These are phyloP conservation scores for Parachaetomium inaequale DNA, from an alignment of 495 filamentous ascomycete species.

Conservation along the genomic window DNA sequence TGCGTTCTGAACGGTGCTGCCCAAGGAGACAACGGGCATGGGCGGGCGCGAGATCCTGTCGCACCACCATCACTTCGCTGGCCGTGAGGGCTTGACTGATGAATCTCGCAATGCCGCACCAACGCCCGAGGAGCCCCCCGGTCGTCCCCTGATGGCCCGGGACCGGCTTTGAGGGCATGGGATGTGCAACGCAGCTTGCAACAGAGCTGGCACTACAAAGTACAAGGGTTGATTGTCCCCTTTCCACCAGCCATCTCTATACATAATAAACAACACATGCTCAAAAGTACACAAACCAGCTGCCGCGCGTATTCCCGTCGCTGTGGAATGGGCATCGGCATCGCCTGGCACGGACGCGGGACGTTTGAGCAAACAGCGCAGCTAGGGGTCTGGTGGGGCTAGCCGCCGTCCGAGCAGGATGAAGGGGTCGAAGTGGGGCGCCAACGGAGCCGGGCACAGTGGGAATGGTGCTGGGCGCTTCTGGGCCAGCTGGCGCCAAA, in stretches of 20 bases:
- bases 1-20: neutral
- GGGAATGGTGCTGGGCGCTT: neutral
- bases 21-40: neutral
- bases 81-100: constrained; percentile 6
- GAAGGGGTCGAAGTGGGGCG: constrained; percentile 11
- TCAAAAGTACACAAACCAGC: neutral
- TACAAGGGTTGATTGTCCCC: neutral
- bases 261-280: neutral
- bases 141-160: neutral
- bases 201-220: neutral
- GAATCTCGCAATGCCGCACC: constrained; percentile 23
- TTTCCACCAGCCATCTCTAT: neutral
- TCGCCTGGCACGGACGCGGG: neutral
- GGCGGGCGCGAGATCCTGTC: constrained; percentile 4
- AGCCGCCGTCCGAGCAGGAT: constrained; percentile 9
- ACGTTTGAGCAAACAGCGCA: constrained; percentile 12
- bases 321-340: constrained; percentile 2
- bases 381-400: constrained; percentile 6
- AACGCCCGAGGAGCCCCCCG: constrained; percentile 6
- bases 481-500: no score
- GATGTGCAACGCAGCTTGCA: neutral
- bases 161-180: neutral
- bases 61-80: constrained; percentile 17
- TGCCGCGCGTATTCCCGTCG: neutral
- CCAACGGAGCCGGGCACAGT: constrained; percentile 5